Percentiles rank a stretch among this genome's conserved stretches.
phyloP scores from a whole-genome alignment of 2,329 filamentous ascomycete species.

The Dactylellina drechsleri region DNA sequence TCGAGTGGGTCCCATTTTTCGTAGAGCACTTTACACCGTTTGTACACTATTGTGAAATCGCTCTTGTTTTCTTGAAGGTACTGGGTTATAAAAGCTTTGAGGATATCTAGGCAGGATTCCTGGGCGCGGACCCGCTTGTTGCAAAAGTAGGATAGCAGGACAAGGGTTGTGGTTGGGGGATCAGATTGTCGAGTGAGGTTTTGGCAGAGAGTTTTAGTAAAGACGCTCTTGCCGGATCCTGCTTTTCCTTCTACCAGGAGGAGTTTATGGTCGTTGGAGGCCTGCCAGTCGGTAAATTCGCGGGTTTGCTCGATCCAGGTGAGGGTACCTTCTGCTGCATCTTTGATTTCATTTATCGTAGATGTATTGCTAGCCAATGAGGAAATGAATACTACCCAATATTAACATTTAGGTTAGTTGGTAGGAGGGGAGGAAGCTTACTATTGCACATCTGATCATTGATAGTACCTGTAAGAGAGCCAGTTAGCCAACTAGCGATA shows the following conservation, averaged over 20 bases:
- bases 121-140: constrained; percentile 22
- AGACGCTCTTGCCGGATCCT: constrained; percentile 35
- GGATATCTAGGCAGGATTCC: constrained; percentile 14
- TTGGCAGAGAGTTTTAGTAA: constrained; percentile 26
- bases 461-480: constrained; percentile 3
- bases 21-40: not conserved
- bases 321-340: constrained; percentile 23
- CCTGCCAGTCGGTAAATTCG: constrained; percentile 19
- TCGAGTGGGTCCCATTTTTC: constrained; percentile 15
- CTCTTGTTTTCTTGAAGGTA: constrained; percentile 22
- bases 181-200: not conserved
- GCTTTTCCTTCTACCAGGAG: constrained; percentile 31
- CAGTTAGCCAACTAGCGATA: not conserved
- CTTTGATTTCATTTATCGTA: constrained; percentile 32
- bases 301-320: constrained; percentile 11
- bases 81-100: constrained; percentile 24
- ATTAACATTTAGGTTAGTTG: not conserved
- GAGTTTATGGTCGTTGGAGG: constrained; percentile 2
- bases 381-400: constrained; percentile 14
- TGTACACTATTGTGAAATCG: constrained; percentile 19
- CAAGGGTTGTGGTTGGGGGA: not conserved
- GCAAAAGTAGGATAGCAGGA: constrained; percentile 27
- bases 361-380: constrained; percentile 5
- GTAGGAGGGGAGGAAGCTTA: not conserved
- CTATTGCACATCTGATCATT: constrained; percentile 32